Conservation (phyloP, 2,329 filamentous ascomycete species). For the Domatiomyces globalis region DNA sequence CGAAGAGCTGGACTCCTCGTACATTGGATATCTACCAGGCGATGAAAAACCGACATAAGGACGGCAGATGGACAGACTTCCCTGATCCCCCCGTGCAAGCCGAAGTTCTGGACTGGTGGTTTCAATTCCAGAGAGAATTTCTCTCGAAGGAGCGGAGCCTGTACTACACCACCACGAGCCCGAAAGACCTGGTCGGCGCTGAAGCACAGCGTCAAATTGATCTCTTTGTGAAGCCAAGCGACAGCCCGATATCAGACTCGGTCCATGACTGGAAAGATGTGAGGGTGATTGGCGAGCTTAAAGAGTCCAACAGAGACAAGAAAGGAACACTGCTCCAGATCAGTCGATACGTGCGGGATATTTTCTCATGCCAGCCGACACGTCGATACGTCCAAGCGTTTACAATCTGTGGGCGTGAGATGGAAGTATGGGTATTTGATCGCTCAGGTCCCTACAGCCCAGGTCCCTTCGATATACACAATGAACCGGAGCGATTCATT, state of each 20-base stretch:
- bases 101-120: too few species aligned
- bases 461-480: constrained; percentile 21
- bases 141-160: too few species aligned
- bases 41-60: too few species aligned
- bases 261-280: constrained; percentile 6
- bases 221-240: background rate
- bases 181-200: too few species aligned
- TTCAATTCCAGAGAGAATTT: background rate
- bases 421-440: constrained; percentile 20
- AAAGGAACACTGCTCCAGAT: constrained; percentile 16
- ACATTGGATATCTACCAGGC: too few species aligned
- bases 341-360: too few species aligned
- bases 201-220: background rate
- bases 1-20: too few species aligned
- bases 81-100: too few species aligned
- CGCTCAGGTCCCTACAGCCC: constrained; percentile 17
- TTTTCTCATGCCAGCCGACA: constrained; percentile 22
- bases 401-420: constrained; percentile 14
- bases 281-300: constrained; percentile 6
- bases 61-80: too few species aligned
- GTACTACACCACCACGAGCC: too few species aligned
- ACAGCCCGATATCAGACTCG: constrained; percentile 1
- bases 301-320: constrained; percentile 25
- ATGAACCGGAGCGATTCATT: constrained; percentile 21
- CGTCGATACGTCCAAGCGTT: constrained; percentile 23